These are phyloP conservation scores for Fusarium pseudoanthophilum DNA, from an alignment of 2,329 filamentous ascomycete genomes.

Conservation along the genomic window DNA sequence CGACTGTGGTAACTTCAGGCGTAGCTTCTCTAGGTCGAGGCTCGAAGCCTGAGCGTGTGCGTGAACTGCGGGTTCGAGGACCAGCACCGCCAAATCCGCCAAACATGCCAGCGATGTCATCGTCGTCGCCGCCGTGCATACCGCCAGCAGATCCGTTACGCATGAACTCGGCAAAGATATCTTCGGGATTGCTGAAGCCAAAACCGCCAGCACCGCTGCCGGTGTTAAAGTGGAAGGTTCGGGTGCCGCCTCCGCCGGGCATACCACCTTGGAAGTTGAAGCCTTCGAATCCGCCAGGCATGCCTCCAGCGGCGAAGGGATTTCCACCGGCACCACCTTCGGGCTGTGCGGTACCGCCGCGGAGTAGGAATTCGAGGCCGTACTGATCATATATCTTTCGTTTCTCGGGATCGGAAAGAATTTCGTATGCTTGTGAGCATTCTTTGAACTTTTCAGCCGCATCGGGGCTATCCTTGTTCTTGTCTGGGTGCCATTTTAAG, in stretches of 20 bases:
- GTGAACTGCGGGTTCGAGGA: slow-evolving; percentile 53
- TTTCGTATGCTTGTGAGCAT: slow-evolving; percentile 96
- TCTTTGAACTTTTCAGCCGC: slow-evolving; percentile 98
- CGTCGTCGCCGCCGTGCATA: slow-evolving; percentile 55
- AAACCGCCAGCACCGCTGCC: slow-evolving; percentile 71
- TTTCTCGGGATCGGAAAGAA: slow-evolving; percentile 96
- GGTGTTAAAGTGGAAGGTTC: slow-evolving; percentile 74
- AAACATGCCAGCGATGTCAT: slow-evolving; percentile 67
- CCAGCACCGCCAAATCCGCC: slow-evolving; percentile 58
- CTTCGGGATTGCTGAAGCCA: slow-evolving; percentile 83
- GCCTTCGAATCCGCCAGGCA: slow-evolving; percentile 63
- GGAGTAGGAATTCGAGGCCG: slow-evolving; percentile 90
- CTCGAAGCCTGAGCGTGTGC: slow-evolving; percentile 55
- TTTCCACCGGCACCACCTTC: slow-evolving; percentile 67
- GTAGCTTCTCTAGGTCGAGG: slow-evolving; percentile 57
- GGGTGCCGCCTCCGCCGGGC: slow-evolving; percentile 56
- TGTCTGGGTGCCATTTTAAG: slow-evolving; percentile 94
- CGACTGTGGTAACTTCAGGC: slow-evolving; percentile 90
- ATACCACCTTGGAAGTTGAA: slow-evolving; percentile 64
- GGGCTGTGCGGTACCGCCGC: slow-evolving; percentile 77
- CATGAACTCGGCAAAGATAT: slow-evolving; percentile 87
- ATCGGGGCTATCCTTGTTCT: slow-evolving; percentile 91
- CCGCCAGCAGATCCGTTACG: slow-evolving; percentile 59
- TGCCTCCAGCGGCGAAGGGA: slow-evolving; percentile 66
- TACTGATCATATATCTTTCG: slow-evolving; percentile 95